phyloP scores from a whole-genome alignment of 2,329 filamentous ascomycete species.

The Exophiala alcalophila region DNA sequence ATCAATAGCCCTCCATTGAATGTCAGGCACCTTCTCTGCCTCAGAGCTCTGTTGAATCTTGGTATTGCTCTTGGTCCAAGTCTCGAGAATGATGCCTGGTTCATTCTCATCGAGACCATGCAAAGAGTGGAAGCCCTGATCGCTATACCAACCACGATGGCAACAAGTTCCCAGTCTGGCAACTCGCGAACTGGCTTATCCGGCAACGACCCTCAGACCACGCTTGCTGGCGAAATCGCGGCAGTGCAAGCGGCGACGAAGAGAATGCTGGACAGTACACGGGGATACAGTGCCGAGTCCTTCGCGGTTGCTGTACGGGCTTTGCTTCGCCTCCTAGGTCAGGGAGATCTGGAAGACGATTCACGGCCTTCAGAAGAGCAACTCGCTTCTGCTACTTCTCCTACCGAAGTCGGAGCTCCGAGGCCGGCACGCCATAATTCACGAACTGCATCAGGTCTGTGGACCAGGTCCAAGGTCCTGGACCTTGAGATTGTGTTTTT shows the following conservation, averaged over 20 bases:
- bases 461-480: slow-evolving; percentile 42
- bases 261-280: slow-evolving; percentile 84
- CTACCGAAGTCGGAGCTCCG: slow-evolving; percentile 27
- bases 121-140: slow-evolving; percentile 91
- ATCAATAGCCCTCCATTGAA: slow-evolving; percentile 60
- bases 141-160: slow-evolving; percentile 44
- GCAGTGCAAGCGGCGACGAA: slow-evolving; percentile 85
- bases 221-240: slow-evolving; percentile 75
- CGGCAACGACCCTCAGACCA: slow-evolving; percentile 46
- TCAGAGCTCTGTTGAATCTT: slow-evolving; percentile 87
- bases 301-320: slow-evolving; percentile 64
- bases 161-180: slow-evolving; percentile 33
- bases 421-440: slow-evolving; percentile 38
- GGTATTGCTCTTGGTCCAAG: slow-evolving; percentile 93
- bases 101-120: slow-evolving; percentile 84
- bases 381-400: slow-evolving; percentile 42
- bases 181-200: slow-evolving; percentile 24
- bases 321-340: slow-evolving; percentile 24
- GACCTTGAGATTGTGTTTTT: slow-evolving; percentile 51
- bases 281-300: slow-evolving; percentile 79
- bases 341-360: slow-evolving; percentile 44
- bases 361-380: slow-evolving; percentile 2
- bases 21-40: slow-evolving; percentile 82
- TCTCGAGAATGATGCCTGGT: slow-evolving; percentile 73
- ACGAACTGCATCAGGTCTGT: slow-evolving; percentile 41